Base-by-base conservation (phyloP, 176 grass and related monocot species). In the Ensete glaucum region DNA sequence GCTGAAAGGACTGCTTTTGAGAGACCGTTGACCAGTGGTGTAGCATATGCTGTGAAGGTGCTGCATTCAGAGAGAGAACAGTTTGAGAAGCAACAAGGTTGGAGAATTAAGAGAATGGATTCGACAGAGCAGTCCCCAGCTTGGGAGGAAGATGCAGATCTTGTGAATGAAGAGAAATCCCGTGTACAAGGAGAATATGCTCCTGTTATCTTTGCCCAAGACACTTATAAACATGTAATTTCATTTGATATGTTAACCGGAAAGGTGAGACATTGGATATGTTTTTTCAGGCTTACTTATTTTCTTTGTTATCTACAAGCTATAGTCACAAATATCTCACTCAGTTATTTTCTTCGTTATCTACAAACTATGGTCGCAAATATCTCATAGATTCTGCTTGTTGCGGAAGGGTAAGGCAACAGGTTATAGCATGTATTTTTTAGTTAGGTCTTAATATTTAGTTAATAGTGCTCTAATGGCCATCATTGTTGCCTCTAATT, bases 1-100 rank as follows among this genome's bases (percentile, higher is more conserved):
- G 96, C 96, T 11, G 96, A 99, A 82, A 84, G 96, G 82, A 99
- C 96, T 73, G 86, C 96, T 63, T 99, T 99, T 80, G 96, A 99
- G 89, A 82, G 96, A 60, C 96, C 96, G 66, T 85, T 99, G 24
- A 99, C 96, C 23, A 99, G 91, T 82, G 96, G 96, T 15, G 96
- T 99, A 68, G 96, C 96, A 64, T 99, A 99, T 82, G 96, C 91
- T 69, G 91, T 99, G 24, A 76, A 79, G 77, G 86, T 99, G 25
- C 76, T 79, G 81, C 91, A 94, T 82, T 68, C 78, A 13, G 96
- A 99, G 62, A 81, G 96, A 74, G 90, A 99, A 52, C 80, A 84
- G 56, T 99, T 99, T 82, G 96, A 99, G 82, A 86, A 80, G 48
- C 76, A 87, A 73, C 96, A 99, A 20, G 96, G 96, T 0, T 99